These are phyloP conservation scores for Neurospora sp. DNA, from an alignment of 495 filamentous ascomycete species.

Conservation along the genomic window DNA sequence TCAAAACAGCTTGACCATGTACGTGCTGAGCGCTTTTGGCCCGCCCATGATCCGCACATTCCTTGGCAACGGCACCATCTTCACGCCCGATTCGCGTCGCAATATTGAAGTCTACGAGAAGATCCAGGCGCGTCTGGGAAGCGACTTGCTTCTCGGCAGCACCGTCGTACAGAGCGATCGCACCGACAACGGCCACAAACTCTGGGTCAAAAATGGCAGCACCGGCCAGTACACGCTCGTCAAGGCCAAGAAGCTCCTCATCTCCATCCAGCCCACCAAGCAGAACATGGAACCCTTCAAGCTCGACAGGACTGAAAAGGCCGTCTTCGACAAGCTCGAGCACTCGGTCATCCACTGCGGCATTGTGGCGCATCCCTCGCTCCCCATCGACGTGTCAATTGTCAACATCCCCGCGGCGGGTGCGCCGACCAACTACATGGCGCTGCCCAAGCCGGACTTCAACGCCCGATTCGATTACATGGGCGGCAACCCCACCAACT, in stretches of 20 bases:
- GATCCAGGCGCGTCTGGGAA: conserved; percentile 19
- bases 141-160: conserved; percentile 27
- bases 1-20: conserved; percentile 25
- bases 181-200: conserved; percentile 18
- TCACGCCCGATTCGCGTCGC: conserved; percentile 22
- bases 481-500: conserved; percentile 20
- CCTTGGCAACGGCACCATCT: conserved; percentile 16
- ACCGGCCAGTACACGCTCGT: conserved; percentile 21
- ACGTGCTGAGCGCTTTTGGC: conserved; percentile 31
- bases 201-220: conserved; percentile 18
- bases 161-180: conserved; percentile 22
- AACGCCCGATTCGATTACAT: conserved; percentile 14
- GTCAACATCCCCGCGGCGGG: conserved; percentile 13
- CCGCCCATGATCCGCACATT: conserved; percentile 27
- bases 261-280: conserved; percentile 29
- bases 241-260: conserved; percentile 27
- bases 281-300: conserved; percentile 25
- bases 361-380: conserved; percentile 22
- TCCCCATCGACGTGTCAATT: conserved; percentile 16
- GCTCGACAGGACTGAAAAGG: conserved; percentile 23
- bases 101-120: conserved; percentile 35
- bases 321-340: conserved; percentile 22
- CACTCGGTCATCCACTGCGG: conserved; percentile 26
- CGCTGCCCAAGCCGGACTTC: conserved; percentile 14
- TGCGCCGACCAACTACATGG: conserved; percentile 17